phyloP scores from a whole-genome alignment of 1,139 yeast genomes.

The Debaryomyces robertsiae region DNA sequence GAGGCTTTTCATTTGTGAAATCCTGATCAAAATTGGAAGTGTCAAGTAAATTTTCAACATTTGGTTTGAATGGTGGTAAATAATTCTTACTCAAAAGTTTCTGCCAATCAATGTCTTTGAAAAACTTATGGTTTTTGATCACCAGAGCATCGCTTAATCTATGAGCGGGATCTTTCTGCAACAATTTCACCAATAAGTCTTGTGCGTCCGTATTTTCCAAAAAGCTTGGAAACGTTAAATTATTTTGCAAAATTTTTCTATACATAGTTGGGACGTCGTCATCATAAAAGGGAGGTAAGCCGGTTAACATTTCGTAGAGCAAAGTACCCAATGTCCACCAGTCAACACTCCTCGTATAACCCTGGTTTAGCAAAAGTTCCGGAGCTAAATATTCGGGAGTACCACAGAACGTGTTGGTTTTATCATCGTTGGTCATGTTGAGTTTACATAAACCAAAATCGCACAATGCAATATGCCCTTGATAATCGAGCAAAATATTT shows the following conservation, averaged over 20 bases:
- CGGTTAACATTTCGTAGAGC: slow-evolving; percentile 93
- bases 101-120: slow-evolving; percentile 89
- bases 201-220: slow-evolving; percentile 84
- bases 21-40: slow-evolving; percentile 93
- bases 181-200: slow-evolving; percentile 71
- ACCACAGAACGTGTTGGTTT: slow-evolving; percentile 94
- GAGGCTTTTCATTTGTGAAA: slow-evolving; percentile 90
- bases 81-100: slow-evolving; percentile 83
- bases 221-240: slow-evolving; percentile 83
- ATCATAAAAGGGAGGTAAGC: slow-evolving; percentile 94
- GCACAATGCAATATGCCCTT: slow-evolving; percentile 96
- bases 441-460: slow-evolving; percentile 96
- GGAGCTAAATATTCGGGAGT: slow-evolving; percentile 97
- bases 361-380: slow-evolving; percentile 85
- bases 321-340: slow-evolving; percentile 98
- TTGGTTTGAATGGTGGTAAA: slow-evolving; percentile 94
- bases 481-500: slow-evolving; percentile 87
- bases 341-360: slow-evolving; percentile 93
- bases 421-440: slow-evolving; percentile 85
- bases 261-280: slow-evolving; percentile 95
- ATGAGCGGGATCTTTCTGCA: slow-evolving; percentile 82
- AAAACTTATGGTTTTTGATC: slow-evolving; percentile 83
- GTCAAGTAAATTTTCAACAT: slow-evolving; percentile 82
- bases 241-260: slow-evolving; percentile 86
- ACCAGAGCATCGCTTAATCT: slow-evolving; percentile 85